phyloP scores from a whole-genome alignment of 2,329 filamentous ascomycete species.

The Cladophialophora chaetospira region DNA sequence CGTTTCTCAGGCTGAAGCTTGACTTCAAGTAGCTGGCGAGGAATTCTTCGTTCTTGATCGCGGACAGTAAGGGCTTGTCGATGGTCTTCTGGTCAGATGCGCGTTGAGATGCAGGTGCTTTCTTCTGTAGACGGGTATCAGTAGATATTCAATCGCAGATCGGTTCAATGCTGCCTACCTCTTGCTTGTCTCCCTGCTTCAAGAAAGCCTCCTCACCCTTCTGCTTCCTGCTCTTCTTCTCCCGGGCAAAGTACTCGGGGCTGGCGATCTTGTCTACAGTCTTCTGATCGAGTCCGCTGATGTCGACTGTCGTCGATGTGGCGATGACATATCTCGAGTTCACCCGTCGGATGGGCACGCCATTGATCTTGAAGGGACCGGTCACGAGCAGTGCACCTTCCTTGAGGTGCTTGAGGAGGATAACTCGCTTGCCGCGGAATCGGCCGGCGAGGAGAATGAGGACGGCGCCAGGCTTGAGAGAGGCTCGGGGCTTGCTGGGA shows the following conservation, averaged over 20 bases:
- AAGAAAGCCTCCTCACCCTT: slow-evolving; percentile 98
- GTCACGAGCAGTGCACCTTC: slow-evolving; percentile 99
- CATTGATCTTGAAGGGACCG: slow-evolving; percentile 99
- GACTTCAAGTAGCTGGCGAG: slow-evolving; percentile 90
- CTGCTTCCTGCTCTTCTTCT: slow-evolving; percentile 90
- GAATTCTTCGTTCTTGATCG: slow-evolving; percentile 97
- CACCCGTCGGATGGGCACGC: slow-evolving; percentile 86
- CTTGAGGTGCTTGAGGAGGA: slow-evolving; percentile 96
- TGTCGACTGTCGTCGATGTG: slow-evolving; percentile 54
- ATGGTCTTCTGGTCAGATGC: slow-evolving; percentile 97
- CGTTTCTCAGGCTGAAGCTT: slow-evolving; percentile 98
- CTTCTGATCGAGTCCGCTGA: slow-evolving; percentile 75
- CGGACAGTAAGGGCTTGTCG: slow-evolving; percentile 92
- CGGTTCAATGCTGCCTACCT: too few species aligned
- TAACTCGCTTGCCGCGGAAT: slow-evolving; percentile 99
- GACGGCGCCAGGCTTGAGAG: slow-evolving; percentile 90
- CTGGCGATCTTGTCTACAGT: slow-evolving; percentile 81
- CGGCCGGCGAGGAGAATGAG: slow-evolving; percentile 99
- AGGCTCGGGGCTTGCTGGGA: slow-evolving; percentile 80
- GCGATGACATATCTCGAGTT: slow-evolving; percentile 55
- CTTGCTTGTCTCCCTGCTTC: slow-evolving; percentile 96
- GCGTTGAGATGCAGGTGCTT: slow-evolving; percentile 87
- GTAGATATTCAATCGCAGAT: slow-evolving; percentile 15
- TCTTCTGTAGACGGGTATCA: slow-evolving; percentile 71
- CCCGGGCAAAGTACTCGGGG: slow-evolving; percentile 92